Evolutionary conservation across 805 yeast genomes (phyloP), one percentile per base, ranked within the genome.

Genomic region (Ogataea dorogensis): DNA sequence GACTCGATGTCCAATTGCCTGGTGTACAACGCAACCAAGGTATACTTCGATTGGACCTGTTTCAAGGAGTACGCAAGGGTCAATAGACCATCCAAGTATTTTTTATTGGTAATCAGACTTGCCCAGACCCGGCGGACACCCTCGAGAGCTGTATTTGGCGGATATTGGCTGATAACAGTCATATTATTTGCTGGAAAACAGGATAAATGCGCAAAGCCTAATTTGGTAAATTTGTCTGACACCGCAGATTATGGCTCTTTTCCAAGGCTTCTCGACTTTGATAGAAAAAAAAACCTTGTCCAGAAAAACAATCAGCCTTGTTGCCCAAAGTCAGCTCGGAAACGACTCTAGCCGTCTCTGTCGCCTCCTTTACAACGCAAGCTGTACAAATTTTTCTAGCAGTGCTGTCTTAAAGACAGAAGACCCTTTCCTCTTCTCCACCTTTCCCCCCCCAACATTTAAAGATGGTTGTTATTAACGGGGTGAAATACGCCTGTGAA

Each of bases 401-500:
- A n/a, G 31, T 33, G 15, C 27, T 28, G 30, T 33, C 17, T 15
- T 21, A 21, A 18, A 33, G 31, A 24, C 31, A 21, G 31, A 22
- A 18, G 16, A 18, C 17, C 5, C 17, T 20, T 16, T n/a, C 15
- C n/a, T n/a, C n/a, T n/a, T n/a, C n/a, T n/a, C n/a, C n/a, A n/a
- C n/a, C n/a, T n/a, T n/a, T n/a, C n/a, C n/a, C n/a, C n/a, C n/a
- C n/a, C n/a, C n/a, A n/a, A n/a, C n/a, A 16, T 8, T 26, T 20
- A 36, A 34, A 10, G 11, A 91, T 89, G 97, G 96, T 91, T 39
- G 68, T 86, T 35, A 80, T 91, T 34, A 86, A 88, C 53, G 98
- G 97, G 24, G 81, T 86, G 47, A 91, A 93, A 58, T 91, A 88
- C 61, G 98, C 98, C 41, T 91, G 98, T 60, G 95, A 88, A 50